A percentile compares a stretch with the other conserved stretches of the same genome.
phyloP scores from a whole-genome alignment of 148 eudicot species.

The Rhododendron mucronatum region DNA sequence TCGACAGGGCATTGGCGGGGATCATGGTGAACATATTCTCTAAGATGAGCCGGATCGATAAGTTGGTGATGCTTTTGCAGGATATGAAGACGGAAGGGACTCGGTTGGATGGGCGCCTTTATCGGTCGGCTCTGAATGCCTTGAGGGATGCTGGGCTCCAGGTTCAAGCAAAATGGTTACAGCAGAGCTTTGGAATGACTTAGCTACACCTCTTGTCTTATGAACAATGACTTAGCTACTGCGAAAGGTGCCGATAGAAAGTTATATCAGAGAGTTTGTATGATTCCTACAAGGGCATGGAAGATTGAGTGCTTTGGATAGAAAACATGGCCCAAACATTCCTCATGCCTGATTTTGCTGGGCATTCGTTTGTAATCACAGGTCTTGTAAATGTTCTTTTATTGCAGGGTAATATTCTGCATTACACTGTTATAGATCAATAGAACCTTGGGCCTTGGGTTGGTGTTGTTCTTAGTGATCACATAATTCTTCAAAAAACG shows the following conservation, averaged over 20 bases:
- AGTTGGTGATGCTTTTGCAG: constrained; percentile 67
- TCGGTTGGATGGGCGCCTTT: constrained; percentile 60
- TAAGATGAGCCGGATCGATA: constrained; percentile 58
- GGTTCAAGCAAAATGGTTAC: constrained; percentile 59
- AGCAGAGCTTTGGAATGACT: constrained; percentile 27
- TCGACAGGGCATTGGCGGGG: constrained; percentile 82
- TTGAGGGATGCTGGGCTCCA: constrained; percentile 77
- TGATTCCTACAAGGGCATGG: background rate
- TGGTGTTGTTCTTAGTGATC: no score
- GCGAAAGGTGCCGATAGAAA: background rate
- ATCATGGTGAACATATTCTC: constrained; percentile 87
- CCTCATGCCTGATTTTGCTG: background rate
- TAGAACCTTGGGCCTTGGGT: background rate
- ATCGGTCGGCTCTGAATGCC: constrained; percentile 71
- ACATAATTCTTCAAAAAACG: no score
- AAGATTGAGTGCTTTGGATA: background rate
- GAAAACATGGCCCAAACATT: background rate
- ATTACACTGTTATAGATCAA: background rate
- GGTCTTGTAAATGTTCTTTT: background rate
- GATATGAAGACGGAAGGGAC: constrained; percentile 64
- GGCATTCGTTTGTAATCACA: background rate
- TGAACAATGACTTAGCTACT: background rate
- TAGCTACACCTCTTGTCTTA: background rate
- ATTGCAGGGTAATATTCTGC: background rate
- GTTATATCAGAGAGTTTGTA: background rate